phyloP scores from a whole-genome alignment of 345 rosid genomes.

The Sapria himalayana region DNA sequence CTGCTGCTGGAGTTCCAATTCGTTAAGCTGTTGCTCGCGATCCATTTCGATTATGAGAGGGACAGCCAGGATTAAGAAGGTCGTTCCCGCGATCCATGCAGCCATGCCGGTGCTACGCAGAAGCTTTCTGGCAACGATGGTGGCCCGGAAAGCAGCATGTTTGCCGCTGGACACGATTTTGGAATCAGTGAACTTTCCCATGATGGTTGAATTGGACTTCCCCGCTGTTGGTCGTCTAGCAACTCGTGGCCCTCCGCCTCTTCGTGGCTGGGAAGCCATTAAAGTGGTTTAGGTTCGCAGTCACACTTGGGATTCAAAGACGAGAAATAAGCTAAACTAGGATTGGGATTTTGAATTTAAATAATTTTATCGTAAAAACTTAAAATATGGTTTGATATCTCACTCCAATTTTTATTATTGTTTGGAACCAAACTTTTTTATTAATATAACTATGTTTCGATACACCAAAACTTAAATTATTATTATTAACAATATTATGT shows the following conservation, averaged over 20 bases:
- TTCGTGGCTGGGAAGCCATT: conserved; percentile 32
- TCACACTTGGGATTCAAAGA: no score
- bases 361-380: no score
- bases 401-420: no score
- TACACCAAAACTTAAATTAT: no score
- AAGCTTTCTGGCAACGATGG: conserved; percentile 47
- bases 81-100: conserved; percentile 68
- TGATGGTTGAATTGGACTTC: conserved; percentile 13
- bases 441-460: no score
- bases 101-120: conserved; percentile 72
- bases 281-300: no score
- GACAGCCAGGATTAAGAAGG: conserved; percentile 39
- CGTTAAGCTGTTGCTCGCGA: conserved; percentile 41
- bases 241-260: conserved; percentile 27
- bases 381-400: no score
- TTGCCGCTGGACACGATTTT: conserved; percentile 30
- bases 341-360: no score
- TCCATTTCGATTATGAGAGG: conserved; percentile 53
- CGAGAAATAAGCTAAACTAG: no score
- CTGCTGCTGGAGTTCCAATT: conserved; percentile 51
- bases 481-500: no score
- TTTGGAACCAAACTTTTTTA: no score
- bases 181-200: conserved; percentile 20
- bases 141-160: conserved; percentile 33
- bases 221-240: conserved; percentile 13